Base-by-base conservation (phyloP, 768 basidiomycete genomes). In the Piloderma croceum region DNA sequence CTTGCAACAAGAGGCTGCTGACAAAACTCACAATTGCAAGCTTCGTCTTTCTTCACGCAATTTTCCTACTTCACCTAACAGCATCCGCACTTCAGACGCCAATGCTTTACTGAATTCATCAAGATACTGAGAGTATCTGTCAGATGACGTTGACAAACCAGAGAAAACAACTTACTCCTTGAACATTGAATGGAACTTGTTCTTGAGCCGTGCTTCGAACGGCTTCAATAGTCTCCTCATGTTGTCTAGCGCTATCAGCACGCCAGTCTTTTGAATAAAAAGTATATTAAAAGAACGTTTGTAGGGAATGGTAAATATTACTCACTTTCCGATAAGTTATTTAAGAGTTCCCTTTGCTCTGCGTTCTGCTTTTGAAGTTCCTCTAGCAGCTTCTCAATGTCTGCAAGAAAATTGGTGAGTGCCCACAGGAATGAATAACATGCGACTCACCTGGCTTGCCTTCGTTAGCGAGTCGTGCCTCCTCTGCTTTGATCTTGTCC, bases 51-150 rank as follows among this genome's bases (percentile, higher is more conserved):
- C 83, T 60, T 89, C 83, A 4, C 85, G 77, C 34, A 91, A 67
- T 49, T 82, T 85, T 29, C 88, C 86, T 29, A 90, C 89, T 65
- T 91, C 89, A 24, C 73, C 76, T 7, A 91, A 73, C 11, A 91
- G 69, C 73, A 87, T 82, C 22, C 86, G 79, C 7, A 91, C 88
- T 65, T 91, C 89, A 12, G 75, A 70, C 3, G 89, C 86, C 34
- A 91, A 63, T 1, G 89, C 82, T 57, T 80, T 84, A 59, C 86
- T 90, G 63, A 91, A 91, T 42, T 91, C 86, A 45, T 91, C 83
- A 11, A 91, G 72, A 57, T 91, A 90, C 83, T 88, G 38, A 33
- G 34, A 33, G 31, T 24, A 36, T 25, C 12, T 25, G 47, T 45
- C 18, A 50, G 29, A 5, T 5, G 7, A 29, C n/a, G n/a, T 29